Evolutionary conservation across 306 rosid species (phyloP), one percentile per base, ranked within the genome.

Genomic region (Hippophae rhamnoides): DNA sequence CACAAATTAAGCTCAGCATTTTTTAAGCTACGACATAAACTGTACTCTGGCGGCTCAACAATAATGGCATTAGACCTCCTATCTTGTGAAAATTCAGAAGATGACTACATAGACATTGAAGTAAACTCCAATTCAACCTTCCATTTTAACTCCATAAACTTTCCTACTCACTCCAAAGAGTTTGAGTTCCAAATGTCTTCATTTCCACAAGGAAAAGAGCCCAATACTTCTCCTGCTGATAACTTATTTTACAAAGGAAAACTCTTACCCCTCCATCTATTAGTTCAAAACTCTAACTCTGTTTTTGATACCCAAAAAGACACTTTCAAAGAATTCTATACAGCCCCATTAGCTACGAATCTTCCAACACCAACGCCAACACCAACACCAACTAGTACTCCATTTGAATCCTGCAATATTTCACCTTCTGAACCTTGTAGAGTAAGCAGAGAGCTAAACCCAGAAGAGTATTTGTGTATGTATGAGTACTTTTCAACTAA

Each of bases 191-290:
- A 93, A 77, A 93, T 86, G 99, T 83, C 94, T 10, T 78, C 86
- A 50, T 69, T 60, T n/a, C 62, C 76, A 61, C 76, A 75, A 64
- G 90, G 81, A 9, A 73, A 74, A 75, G 86, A 83, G 10, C 47
- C 77, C 7, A 74, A 89, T 42, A 79, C 97, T 74, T 93, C 97
- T 13, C 99, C 99, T 43, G 96, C 99, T 52, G 99, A 93, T 18
- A 97, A 93, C 81, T 97, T 93, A 61, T 93, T 93, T 81, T 93
- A 93, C 84, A 93, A 88, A 64, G 99, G 97, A 56, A 93, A 93
- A 68, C 95, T 93, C 45, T 95, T 93, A 53, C 99, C 99, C 13
- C 99, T 93, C 69, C 99, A 93, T 68, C 97, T 84, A 54, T 78
- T 88, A 43, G 84, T 88, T 6, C 76, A 85, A 45, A 84, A 74